phyloP scores from a whole-genome alignment of 768 basidiomycete genomes.

The Pleurotus eryngii region DNA sequence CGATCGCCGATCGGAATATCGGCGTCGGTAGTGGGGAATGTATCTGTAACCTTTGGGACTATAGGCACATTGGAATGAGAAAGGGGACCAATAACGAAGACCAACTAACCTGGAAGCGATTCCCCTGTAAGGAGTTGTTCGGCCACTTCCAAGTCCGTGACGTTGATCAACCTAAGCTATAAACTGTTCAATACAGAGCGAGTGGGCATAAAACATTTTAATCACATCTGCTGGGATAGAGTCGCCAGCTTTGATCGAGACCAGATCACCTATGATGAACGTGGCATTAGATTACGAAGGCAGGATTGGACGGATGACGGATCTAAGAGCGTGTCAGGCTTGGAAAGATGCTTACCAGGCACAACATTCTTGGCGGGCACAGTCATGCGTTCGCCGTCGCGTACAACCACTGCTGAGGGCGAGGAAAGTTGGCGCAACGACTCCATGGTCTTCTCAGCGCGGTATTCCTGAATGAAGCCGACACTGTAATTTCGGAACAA shows the following conservation, averaged over 20 bases:
- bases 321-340: background rate
- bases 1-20: conserved; percentile 41
- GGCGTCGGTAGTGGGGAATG: conserved; percentile 24
- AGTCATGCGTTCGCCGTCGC: conserved; percentile 35
- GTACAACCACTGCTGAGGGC: conserved; percentile 42
- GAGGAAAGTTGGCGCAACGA: conserved; percentile 45
- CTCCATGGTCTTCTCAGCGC: conserved; percentile 49
- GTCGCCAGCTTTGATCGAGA: conserved; percentile 38
- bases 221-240: conserved; percentile 43
- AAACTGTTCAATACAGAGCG: background rate
- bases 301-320: no score
- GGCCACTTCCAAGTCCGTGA: conserved; percentile 45
- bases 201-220: background rate
- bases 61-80: background rate
- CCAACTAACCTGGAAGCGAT: conserved; percentile 37
- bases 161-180: conserved; percentile 39
- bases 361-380: conserved; percentile 42
- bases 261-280: conserved; percentile 28
- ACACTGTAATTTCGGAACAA: conserved; percentile 19
- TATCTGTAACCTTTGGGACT: conserved; percentile 38
- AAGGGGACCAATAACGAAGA: background rate
- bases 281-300: no score
- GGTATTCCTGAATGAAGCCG: conserved; percentile 46
- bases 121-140: conserved; percentile 54
- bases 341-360: conserved; percentile 21